Evolutionary conservation across 495 filamentous ascomycete species (phyloP).

Genomic region (Penicillium malachiteum): DNA sequence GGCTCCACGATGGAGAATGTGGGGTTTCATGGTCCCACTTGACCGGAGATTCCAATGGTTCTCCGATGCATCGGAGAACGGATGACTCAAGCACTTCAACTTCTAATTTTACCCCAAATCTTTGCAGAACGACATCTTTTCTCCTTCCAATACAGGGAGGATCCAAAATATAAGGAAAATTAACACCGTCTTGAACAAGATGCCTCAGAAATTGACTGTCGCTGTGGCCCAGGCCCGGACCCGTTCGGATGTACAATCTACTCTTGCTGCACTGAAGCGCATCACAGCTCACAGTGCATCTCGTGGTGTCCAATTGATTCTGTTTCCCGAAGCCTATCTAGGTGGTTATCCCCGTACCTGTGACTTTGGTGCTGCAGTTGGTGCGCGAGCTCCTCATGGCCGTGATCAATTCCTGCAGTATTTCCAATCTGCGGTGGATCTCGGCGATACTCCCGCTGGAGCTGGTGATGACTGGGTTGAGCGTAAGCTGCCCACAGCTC

Average conservation of each 20-base stretch:
- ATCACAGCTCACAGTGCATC: constrained; percentile 46
- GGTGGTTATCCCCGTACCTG: constrained; percentile 91
- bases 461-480: constrained; percentile 73
- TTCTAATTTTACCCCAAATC: neutral
- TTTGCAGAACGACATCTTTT: neutral
- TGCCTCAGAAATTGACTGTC: constrained; percentile 59
- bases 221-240: constrained; percentile 65
- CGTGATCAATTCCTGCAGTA: constrained; percentile 84
- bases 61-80: neutral
- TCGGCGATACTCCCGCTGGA: constrained; percentile 80
- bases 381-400: constrained; percentile 63
- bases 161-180: neutral
- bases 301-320: constrained; percentile 67
- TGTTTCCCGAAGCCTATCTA: constrained; percentile 92
- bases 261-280: constrained; percentile 61
- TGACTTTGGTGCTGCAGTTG: constrained; percentile 72
- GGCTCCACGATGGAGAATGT: neutral
- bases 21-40: neutral
- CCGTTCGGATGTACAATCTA: constrained; percentile 58
- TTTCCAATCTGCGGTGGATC: constrained; percentile 74
- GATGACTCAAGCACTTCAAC: no score
- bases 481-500: constrained; percentile 54
- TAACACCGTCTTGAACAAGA: constrained; percentile 9
- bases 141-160: neutral
- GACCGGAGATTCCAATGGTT: neutral